phyloP scores from a whole-genome alignment of 495 filamentous ascomycete genomes.

The Cercophora scortea region DNA sequence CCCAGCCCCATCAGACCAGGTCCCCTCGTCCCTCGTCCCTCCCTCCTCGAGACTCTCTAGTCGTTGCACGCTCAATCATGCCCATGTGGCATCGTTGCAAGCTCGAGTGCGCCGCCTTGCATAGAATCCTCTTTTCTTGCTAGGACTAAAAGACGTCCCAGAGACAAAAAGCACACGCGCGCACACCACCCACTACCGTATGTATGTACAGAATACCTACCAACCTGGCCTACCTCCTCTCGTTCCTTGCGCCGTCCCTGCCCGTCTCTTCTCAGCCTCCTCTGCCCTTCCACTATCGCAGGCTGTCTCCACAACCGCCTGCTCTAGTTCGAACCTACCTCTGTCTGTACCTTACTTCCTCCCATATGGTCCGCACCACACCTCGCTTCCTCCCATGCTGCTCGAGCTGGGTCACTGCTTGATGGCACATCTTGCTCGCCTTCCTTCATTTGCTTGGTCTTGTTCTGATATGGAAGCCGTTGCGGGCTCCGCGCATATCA shows the following conservation, averaged over 20 bases:
- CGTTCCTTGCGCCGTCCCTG: neutral
- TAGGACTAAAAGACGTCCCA: neutral
- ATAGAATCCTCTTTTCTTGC: neutral
- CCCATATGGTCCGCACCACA: neutral
- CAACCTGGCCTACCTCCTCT: neutral
- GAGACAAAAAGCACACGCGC: neutral
- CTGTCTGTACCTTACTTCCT: too few species aligned
- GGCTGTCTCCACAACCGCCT: neutral
- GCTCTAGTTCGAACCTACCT: neutral
- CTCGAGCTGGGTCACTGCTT: constrained; percentile 8
- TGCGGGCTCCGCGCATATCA: constrained; percentile 9
- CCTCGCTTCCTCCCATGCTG: constrained; percentile 3
- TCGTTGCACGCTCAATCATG: neutral
- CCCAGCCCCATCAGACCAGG: neutral
- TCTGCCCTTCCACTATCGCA: neutral
- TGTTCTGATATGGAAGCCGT: constrained; percentile 3
- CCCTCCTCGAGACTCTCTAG: neutral
- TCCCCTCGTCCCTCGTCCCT: neutral
- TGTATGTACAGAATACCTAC: too few species aligned
- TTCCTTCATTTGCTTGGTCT: constrained; percentile 7
- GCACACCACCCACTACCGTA: neutral
- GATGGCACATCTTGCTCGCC: constrained; percentile 13
- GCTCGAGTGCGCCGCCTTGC: neutral
- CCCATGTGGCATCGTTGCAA: neutral
- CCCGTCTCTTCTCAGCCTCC: neutral